Evolutionary conservation across 2,329 filamentous ascomycete genomes (phyloP).

Genomic region (Xylaria arbuscula): DNA sequence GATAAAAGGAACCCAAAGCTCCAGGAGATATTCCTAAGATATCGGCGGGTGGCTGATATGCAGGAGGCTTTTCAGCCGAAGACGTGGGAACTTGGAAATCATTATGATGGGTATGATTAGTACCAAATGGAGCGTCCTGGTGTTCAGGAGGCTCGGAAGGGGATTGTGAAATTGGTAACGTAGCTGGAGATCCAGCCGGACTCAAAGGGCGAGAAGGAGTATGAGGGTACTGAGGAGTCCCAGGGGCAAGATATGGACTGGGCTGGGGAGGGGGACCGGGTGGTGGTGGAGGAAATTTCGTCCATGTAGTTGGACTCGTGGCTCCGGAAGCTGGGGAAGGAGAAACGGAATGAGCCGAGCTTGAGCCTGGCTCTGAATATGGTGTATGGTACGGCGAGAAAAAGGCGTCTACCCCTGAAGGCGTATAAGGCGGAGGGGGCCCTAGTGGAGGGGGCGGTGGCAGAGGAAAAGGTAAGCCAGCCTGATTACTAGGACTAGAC

Average conservation of each 20-base stretch:
- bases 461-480: slow-evolving; percentile 30
- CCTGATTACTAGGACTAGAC: slow-evolving; percentile 24
- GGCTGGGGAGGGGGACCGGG: slow-evolving; percentile 31
- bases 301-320: slow-evolving; percentile 19
- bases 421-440: slow-evolving; percentile 27
- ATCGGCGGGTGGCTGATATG: slow-evolving; percentile 2
- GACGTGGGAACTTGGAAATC: not conserved
- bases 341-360: not conserved
- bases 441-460: slow-evolving; percentile 39
- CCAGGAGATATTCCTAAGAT: not conserved
- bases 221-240: slow-evolving; percentile 19
- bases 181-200: not conserved
- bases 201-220: slow-evolving; percentile 8
- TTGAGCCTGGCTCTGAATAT: not conserved
- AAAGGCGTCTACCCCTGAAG: slow-evolving; percentile 8
- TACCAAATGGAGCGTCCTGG: slow-evolving; percentile 1
- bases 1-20: not conserved
- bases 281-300: slow-evolving; percentile 35
- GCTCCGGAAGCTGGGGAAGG: slow-evolving; percentile 1
- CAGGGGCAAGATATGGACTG: slow-evolving; percentile 16
- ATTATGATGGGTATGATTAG: not conserved
- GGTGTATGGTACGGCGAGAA: slow-evolving; percentile 6
- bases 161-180: not conserved
- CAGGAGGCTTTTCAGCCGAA: not conserved
- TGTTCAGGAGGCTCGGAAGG: not conserved